Conservation (phyloP, 768 basidiomycete genomes). For the Candolleomyces aberdarensis region DNA sequence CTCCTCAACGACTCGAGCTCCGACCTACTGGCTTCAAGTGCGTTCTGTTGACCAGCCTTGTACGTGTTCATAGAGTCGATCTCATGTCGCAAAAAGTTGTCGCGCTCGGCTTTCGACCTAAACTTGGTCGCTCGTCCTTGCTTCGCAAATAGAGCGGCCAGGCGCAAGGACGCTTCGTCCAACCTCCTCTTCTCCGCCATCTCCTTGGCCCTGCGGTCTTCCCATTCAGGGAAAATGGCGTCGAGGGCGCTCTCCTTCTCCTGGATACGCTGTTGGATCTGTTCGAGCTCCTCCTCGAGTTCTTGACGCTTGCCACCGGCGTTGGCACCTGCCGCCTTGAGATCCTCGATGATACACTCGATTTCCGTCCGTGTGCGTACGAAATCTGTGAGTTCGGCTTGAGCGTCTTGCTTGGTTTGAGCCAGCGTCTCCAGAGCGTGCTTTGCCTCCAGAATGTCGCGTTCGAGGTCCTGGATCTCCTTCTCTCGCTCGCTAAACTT, state of each 20-base stretch:
- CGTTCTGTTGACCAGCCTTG: constrained; percentile 49
- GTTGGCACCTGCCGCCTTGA: constrained; percentile 60
- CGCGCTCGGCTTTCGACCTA: constrained; percentile 77
- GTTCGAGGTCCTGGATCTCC: constrained; percentile 80
- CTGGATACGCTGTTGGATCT: constrained; percentile 56
- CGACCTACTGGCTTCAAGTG: constrained; percentile 48
- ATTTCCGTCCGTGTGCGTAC: constrained; percentile 82
- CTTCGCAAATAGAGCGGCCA: constrained; percentile 81
- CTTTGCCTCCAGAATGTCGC: constrained; percentile 63
- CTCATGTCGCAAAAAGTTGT: constrained; percentile 78
- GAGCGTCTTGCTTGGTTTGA: constrained; percentile 70
- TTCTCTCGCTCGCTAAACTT: constrained; percentile 83
- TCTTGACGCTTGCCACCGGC: constrained; percentile 62
- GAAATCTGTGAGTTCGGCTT: constrained; percentile 83
- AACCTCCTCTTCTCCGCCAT: constrained; percentile 59
- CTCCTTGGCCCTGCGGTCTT: constrained; percentile 49
- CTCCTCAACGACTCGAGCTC: constrained; percentile 48
- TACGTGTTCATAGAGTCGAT: constrained; percentile 67
- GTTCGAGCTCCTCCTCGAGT: constrained; percentile 61
- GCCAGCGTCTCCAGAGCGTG: constrained; percentile 69
- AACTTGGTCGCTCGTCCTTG: constrained; percentile 88
- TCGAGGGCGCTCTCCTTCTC: constrained; percentile 61
- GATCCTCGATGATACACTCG: constrained; percentile 78
- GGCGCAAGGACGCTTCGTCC: constrained; percentile 68
- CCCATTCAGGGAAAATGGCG: constrained; percentile 71